Evolutionary conservation across 306 rosid species (phyloP).

Genomic region (Medicago truncatula): MtrunA17r5.0-ANR NC_053044.1:47847001-47847500

Average conservation of each 20-base stretch:
- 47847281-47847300: slow-evolving; percentile 33
- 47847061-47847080: not conserved
- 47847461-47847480: slow-evolving; percentile 85
- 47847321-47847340: not conserved
- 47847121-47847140: slow-evolving; percentile 12
- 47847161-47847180: slow-evolving; percentile 29
- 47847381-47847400: slow-evolving; percentile 36
- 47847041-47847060: slow-evolving; percentile 25
- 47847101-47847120: slow-evolving; percentile 30
- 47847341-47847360: slow-evolving; percentile 28
- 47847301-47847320: not conserved
- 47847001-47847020: slow-evolving; percentile 19
- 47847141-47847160: slow-evolving; percentile 18
- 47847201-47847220: slow-evolving; percentile 91
- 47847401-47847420: slow-evolving; percentile 44
- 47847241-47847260: slow-evolving; percentile 68
- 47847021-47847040: slow-evolving; percentile 20
- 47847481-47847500: slow-evolving; percentile 96
- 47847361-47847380: slow-evolving; percentile 9
- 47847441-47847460: slow-evolving; percentile 80
- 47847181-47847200: slow-evolving; percentile 97
- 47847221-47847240: slow-evolving; percentile 81
- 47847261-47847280: slow-evolving; percentile 70
- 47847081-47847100: slow-evolving; percentile 14
- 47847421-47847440: slow-evolving; percentile 95